Evolutionary conservation across 106 monocot genomes (phyloP), one percentile per base, ranked within the genome.

Genomic region (Cymbidium sinense): DNA sequence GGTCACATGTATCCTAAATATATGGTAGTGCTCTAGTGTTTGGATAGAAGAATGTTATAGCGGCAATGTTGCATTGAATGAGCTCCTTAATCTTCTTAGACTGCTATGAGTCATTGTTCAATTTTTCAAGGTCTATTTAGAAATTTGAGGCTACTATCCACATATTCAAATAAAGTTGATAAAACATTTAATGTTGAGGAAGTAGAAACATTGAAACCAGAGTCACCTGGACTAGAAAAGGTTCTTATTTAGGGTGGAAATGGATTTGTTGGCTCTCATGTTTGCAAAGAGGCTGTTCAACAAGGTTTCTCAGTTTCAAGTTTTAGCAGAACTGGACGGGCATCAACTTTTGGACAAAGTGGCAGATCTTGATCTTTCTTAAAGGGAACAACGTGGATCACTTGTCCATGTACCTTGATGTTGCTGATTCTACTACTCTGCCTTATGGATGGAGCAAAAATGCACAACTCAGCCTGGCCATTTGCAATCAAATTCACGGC

Each of bases 181-280:
- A 89, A 99, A 74, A 90, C 88, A 13, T 87, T 92, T 21, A 92
- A 94, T 79, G 90, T 92, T 44, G 86, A 93, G 80, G 93, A 92
- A 77, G 95, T 95, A 33, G 99, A 99, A 82, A 93, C 95, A 7
- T 85, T 93, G 20, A 86, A 86, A 74, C 75, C 34, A 13, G 76
- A 84, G 50, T 86, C 90, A 72, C 88, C 88, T 75, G 80, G 85
- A 43, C 51, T 86, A 47, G 92, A 95, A 36, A 94, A 95, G 93
- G 78, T 95, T 19, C 92, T 99, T 70, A 89, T 99, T 18, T 79
- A 95, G 75, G 99, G 99, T 80, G 99, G 99, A 54, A 99, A 92
- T 86, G 99, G 99, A 71, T 99, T 93, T 82, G 99, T 99, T 79
- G 99, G 99, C 47, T 95, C 99, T 31, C 95, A 99, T 74, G 81